Percentiles rank a stretch among this genome's conserved stretches.
These are phyloP conservation scores for Xylariaceae sp. DNA, from an alignment of 2,329 filamentous ascomycete species.

Conservation along the genomic window DNA sequence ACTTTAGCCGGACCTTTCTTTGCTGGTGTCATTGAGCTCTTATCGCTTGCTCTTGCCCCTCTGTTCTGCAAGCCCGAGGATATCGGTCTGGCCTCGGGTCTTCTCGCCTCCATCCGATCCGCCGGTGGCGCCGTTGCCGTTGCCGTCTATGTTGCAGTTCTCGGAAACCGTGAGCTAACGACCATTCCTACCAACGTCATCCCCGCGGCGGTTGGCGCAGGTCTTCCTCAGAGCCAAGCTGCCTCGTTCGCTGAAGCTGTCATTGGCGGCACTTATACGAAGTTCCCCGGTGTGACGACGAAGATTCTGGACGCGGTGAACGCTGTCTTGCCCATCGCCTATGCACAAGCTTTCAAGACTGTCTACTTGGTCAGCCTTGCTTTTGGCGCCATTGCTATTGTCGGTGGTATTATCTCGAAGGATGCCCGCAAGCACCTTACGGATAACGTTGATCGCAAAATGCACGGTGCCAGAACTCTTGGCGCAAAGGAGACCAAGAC, in stretches of 20 bases:
- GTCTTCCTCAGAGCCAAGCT: conserved; percentile 31
- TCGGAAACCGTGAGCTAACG: conserved; percentile 34
- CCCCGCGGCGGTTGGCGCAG: conserved; percentile 34
- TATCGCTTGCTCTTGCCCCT: conserved; percentile 32
- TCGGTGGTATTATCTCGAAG: conserved; percentile 34
- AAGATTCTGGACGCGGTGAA: conserved; percentile 30
- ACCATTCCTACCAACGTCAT: conserved; percentile 35
- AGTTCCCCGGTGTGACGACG: conserved; percentile 30
- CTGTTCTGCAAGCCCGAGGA: conserved; percentile 37
- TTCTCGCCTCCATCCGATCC: conserved; percentile 38
- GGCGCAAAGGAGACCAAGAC: conserved; percentile 8
- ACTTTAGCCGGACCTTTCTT: conserved; percentile 36
- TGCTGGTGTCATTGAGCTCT: conserved; percentile 35
- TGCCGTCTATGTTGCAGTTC: conserved; percentile 38
- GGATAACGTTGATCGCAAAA: conserved; percentile 33
- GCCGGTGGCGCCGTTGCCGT: conserved; percentile 36
- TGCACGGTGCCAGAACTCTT: conserved; percentile 22
- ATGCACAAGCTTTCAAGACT: conserved; percentile 37
- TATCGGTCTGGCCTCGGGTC: conserved; percentile 39
- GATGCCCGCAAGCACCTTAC: conserved; percentile 34
- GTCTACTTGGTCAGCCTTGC: conserved; percentile 38
- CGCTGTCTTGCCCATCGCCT: conserved; percentile 32
- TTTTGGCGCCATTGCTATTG: conserved; percentile 36
- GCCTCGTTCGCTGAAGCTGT: conserved; percentile 33
- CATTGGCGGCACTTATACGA: conserved; percentile 25